Percentiles rank a stretch among this genome's conserved stretches.
These are phyloP conservation scores for Hyphopichia homilentoma DNA, from an alignment of 805 yeast genomes.

Conservation along the genomic window DNA sequence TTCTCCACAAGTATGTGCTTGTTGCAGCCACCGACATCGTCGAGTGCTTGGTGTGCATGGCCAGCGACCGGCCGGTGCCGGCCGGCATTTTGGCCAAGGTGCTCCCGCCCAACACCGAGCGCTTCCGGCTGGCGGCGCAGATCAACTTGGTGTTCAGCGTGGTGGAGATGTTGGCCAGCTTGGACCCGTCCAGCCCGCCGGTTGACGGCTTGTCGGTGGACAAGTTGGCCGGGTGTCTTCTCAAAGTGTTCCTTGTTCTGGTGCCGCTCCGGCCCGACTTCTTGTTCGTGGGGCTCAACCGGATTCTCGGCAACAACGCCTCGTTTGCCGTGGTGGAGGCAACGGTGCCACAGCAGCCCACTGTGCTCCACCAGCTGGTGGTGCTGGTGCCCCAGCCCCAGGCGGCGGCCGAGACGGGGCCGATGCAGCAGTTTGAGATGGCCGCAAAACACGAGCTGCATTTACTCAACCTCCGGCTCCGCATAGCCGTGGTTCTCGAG, in stretches of 20 bases:
- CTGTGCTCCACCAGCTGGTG: conserved; percentile 17
- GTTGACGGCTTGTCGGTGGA: too few relatives aligned
- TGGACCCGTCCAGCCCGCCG: too few relatives aligned
- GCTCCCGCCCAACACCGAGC: conserved; percentile 47
- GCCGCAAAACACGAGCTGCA: conserved; percentile 41
- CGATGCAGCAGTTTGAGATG: conserved; percentile 10
- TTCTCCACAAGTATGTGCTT: conserved; percentile 48
- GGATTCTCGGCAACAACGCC: conserved; percentile 49
- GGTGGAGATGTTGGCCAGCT: conserved; percentile 49
- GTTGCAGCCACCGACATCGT: conserved; percentile 53
- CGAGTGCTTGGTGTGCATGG: conserved; percentile 39
- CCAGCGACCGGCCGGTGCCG: conserved; percentile 26
- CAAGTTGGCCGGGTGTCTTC: conserved; percentile 18
- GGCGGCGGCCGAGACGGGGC: conserved; percentile 4
- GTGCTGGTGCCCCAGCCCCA: conserved; percentile 17
- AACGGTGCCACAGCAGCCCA: conserved; percentile 33
- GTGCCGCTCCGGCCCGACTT: conserved; percentile 37
- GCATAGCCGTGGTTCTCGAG: conserved; percentile 49
- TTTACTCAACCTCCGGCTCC: conserved; percentile 38
- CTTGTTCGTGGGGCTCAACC: conserved; percentile 51
- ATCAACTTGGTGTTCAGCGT: conserved; percentile 48
- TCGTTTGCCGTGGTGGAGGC: conserved; percentile 41
- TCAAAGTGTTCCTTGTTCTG: conserved; percentile 39
- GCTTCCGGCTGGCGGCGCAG: conserved; percentile 35
- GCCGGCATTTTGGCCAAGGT: conserved; percentile 33